A percentile compares a stretch with the other conserved stretches of the same genome.
These are phyloP conservation scores for Verticillium zaregamsianum DNA, from an alignment of 2,329 filamentous ascomycete species.

Conservation along the genomic window DNA sequence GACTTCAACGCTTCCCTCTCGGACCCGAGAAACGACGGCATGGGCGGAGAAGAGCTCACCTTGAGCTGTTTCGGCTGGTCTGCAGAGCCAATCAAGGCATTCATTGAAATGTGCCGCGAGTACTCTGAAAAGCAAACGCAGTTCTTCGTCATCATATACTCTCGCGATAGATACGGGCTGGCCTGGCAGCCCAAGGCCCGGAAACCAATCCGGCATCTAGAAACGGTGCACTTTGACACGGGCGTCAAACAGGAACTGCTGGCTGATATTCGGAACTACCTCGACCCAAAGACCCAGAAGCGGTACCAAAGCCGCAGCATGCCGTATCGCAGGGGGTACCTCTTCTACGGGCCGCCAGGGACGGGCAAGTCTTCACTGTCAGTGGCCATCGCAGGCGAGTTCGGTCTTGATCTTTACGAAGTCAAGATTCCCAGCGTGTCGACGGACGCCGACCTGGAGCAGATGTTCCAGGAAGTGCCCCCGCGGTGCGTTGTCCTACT, in stretches of 20 bases:
- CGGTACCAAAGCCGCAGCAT: constrained; percentile 59
- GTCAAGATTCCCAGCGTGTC: constrained; percentile 45
- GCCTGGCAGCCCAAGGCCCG: constrained; percentile 45
- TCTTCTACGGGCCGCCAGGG: constrained; percentile 61
- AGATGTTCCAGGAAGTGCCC: constrained; percentile 50
- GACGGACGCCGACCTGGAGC: constrained; percentile 43
- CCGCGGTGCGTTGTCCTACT: constrained; percentile 49
- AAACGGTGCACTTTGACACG: constrained; percentile 47
- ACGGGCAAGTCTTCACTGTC: constrained; percentile 57
- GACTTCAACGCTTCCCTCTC: constrained; percentile 29
- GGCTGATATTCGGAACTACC: constrained; percentile 46
- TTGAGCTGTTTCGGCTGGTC: constrained; percentile 48
- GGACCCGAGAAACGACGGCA: constrained; percentile 39
- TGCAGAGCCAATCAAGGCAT: constrained; percentile 40
- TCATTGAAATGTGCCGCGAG: constrained; percentile 42
- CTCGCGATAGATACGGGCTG: constrained; percentile 39
- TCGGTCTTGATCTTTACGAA: constrained; percentile 46
- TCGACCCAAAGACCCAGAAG: constrained; percentile 40
- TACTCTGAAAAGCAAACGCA: constrained; percentile 43
- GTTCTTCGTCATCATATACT: constrained; percentile 46
- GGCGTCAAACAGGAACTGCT: constrained; percentile 41
- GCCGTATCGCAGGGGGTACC: constrained; percentile 45
- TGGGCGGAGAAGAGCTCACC: constrained; percentile 40
- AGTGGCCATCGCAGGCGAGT: constrained; percentile 46
- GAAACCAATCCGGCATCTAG: constrained; percentile 43